These are phyloP conservation scores for Nakazawaea ernobii DNA, from an alignment of 805 yeast genomes.

Conservation along the genomic window DNA sequence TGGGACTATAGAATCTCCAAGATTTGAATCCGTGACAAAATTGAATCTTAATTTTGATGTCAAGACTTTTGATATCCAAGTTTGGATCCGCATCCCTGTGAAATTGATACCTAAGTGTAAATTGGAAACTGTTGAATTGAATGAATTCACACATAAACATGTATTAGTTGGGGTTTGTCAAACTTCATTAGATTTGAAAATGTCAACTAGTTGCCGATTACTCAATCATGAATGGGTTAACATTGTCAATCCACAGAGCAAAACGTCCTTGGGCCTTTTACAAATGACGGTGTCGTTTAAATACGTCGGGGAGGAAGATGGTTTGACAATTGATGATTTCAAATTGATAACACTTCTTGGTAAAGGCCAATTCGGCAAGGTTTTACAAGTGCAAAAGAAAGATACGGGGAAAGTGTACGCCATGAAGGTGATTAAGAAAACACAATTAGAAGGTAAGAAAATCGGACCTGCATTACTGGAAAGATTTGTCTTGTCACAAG, in stretches of 20 bases:
- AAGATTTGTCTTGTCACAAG: slow-evolving; percentile 87
- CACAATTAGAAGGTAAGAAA: slow-evolving; percentile 87
- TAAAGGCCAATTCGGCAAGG: slow-evolving; percentile 97
- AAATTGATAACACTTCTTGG: slow-evolving; percentile 76
- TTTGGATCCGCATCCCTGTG: too few species aligned
- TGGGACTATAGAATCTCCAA: too few species aligned
- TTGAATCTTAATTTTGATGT: too few species aligned
- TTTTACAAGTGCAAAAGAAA: slow-evolving; percentile 94
- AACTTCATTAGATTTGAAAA: background rate
- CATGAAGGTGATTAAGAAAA: slow-evolving; percentile 84
- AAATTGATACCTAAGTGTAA: too few species aligned
- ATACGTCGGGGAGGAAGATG: slow-evolving; percentile 35
- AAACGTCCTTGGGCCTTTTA: slow-evolving; percentile 29
- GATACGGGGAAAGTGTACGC: slow-evolving; percentile 95
- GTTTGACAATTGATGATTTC: background rate
- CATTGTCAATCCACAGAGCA: slow-evolving; percentile 26
- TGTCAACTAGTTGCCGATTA: slow-evolving; percentile 29
- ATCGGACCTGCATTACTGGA: slow-evolving; percentile 96
- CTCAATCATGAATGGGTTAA: slow-evolving; percentile 58
- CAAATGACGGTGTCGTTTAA: slow-evolving; percentile 65
- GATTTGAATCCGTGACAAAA: too few species aligned
- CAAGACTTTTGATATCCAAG: too few species aligned
- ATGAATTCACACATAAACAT: too few species aligned
- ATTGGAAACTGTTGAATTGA: too few species aligned
- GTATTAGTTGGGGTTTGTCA: background rate